These are phyloP conservation scores for Eryngium alpinum DNA, from an alignment of 140 eudicot species.

Conservation along the genomic window DNA sequence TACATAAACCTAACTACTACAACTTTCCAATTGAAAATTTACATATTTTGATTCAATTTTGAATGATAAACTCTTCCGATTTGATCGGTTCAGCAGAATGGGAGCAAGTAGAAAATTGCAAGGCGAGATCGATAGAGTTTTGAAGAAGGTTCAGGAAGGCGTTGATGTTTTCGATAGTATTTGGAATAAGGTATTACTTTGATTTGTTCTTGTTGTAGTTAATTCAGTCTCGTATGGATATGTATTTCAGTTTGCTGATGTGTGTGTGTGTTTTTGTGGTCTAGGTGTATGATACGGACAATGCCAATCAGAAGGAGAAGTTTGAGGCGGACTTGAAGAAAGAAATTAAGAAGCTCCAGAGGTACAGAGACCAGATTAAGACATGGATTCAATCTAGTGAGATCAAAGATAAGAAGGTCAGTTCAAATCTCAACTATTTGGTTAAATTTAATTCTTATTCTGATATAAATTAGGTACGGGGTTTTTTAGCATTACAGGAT, in stretches of 20 bases:
- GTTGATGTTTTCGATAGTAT: slow-evolving; percentile 97
- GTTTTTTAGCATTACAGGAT: too few species aligned
- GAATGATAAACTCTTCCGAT: slow-evolving; percentile 28
- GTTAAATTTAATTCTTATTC: too few species aligned
- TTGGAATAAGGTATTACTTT: slow-evolving; percentile 76
- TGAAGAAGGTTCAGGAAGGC: slow-evolving; percentile 96
- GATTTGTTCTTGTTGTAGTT: too few species aligned
- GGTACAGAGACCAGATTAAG: slow-evolving; percentile 96
- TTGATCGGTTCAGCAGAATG: slow-evolving; percentile 32
- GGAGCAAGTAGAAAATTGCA: slow-evolving; percentile 98
- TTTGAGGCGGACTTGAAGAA: slow-evolving; percentile 99
- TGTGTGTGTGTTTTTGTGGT: not conserved
- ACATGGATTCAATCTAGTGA: slow-evolving; percentile 99
- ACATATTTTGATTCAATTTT: slow-evolving; percentile 5
- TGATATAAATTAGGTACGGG: too few species aligned
- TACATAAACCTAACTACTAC: too few species aligned
- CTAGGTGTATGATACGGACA: slow-evolving; percentile 94
- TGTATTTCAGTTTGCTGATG: slow-evolving; percentile 8
- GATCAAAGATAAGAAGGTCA: slow-evolving; percentile 95
- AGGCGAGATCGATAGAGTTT: slow-evolving; percentile 98
- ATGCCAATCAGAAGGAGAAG: slow-evolving; percentile 94
- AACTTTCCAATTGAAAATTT: too few species aligned
- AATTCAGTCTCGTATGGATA: not conserved
- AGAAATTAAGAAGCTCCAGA: slow-evolving; percentile 90
- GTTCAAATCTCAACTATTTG: not conserved